Percentiles rank a stretch among this genome's conserved stretches.
Conservation (phyloP, 2,329 filamentous ascomycete species). For the Aspergillus fructus region DNA sequence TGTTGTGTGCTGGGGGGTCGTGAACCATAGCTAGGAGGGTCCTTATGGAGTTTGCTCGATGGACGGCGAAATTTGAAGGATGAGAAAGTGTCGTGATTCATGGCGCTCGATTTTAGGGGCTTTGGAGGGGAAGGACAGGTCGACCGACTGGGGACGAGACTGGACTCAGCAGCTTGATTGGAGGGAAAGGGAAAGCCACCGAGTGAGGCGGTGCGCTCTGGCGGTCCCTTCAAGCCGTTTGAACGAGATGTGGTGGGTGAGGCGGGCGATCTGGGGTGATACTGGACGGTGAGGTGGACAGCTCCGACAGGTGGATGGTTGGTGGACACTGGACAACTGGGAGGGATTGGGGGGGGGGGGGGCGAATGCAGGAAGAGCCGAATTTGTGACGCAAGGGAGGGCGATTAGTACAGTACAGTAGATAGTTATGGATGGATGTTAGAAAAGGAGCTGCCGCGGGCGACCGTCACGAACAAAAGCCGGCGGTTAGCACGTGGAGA, state of each 20-base stretch:
- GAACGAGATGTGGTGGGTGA: slow-evolving; percentile 12
- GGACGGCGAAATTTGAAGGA: slow-evolving; percentile 40
- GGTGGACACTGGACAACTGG: slow-evolving; percentile 10
- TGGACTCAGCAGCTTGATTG: slow-evolving; percentile 21
- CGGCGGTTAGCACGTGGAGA: slow-evolving; percentile 28
- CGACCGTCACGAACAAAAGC: slow-evolving; percentile 16
- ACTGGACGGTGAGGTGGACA: slow-evolving; percentile 20
- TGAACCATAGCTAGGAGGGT: slow-evolving; percentile 42
- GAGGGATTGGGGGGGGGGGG: slow-evolving; percentile 18
- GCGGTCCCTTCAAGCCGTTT: slow-evolving; percentile 19
- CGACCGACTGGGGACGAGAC: slow-evolving; percentile 18
- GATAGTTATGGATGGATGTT: background rate
- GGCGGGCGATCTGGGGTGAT: slow-evolving; percentile 12
- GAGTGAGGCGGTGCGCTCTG: slow-evolving; percentile 25
- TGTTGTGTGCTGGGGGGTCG: slow-evolving; percentile 44
- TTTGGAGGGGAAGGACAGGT: slow-evolving; percentile 25
- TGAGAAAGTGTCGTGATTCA: slow-evolving; percentile 38
- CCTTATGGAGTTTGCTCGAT: slow-evolving; percentile 47
- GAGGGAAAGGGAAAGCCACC: slow-evolving; percentile 24
- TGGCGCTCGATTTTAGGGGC: slow-evolving; percentile 32
- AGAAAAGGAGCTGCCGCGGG: slow-evolving; percentile 20
- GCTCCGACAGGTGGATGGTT: slow-evolving; percentile 11
- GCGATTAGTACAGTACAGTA: background rate
- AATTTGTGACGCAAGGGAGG: slow-evolving; percentile 23
- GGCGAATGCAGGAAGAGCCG: slow-evolving; percentile 22